phyloP scores from a whole-genome alignment of 257 asterid species.

The Jacaranda copaia region DNA sequence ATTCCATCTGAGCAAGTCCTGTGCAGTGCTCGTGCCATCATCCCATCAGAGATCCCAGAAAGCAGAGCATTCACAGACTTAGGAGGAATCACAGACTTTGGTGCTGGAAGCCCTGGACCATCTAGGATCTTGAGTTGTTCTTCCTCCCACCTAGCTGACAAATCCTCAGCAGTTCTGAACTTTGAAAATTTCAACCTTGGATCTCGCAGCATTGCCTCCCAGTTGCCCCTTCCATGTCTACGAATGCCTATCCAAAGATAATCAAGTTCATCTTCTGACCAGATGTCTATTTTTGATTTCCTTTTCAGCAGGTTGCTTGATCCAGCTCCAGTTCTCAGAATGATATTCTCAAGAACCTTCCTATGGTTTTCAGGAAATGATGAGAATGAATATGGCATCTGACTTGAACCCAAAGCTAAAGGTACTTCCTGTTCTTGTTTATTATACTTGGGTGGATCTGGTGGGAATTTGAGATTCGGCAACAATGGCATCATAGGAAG shows the following conservation, averaged over 20 bases:
- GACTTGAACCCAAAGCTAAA: slow-evolving; percentile 61
- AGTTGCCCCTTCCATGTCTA: slow-evolving; percentile 88
- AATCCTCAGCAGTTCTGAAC: slow-evolving; percentile 73
- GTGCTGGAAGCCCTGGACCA: slow-evolving; percentile 52
- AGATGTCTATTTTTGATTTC: slow-evolving; percentile 64
- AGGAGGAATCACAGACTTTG: slow-evolving; percentile 54
- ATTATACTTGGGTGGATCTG: slow-evolving; percentile 58
- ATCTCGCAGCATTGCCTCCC: slow-evolving; percentile 90
- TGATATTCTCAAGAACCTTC: slow-evolving; percentile 79
- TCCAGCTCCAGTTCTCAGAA: slow-evolving; percentile 80
- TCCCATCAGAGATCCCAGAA: slow-evolving; percentile 79
- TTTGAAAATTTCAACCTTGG: slow-evolving; percentile 82
- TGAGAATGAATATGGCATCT: slow-evolving; percentile 61
- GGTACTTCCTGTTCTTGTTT: slow-evolving; percentile 68
- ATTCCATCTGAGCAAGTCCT: slow-evolving; percentile 34
- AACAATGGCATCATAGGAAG: slow-evolving; percentile 68
- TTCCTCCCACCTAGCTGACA: slow-evolving; percentile 87
- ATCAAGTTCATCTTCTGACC: slow-evolving; percentile 99
- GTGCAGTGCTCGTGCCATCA: slow-evolving; percentile 69
- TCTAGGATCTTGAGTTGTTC: slow-evolving; percentile 85
- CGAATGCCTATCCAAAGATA: slow-evolving; percentile 97
- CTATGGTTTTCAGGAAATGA: slow-evolving; percentile 86
- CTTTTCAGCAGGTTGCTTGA: slow-evolving; percentile 56
- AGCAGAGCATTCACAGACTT: slow-evolving; percentile 54
- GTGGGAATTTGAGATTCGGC: slow-evolving; percentile 72